Evolutionary conservation across 257 asterid species (phyloP), one percentile per base, ranked within the genome.

Genomic region (Solanum sitiens): DNA sequence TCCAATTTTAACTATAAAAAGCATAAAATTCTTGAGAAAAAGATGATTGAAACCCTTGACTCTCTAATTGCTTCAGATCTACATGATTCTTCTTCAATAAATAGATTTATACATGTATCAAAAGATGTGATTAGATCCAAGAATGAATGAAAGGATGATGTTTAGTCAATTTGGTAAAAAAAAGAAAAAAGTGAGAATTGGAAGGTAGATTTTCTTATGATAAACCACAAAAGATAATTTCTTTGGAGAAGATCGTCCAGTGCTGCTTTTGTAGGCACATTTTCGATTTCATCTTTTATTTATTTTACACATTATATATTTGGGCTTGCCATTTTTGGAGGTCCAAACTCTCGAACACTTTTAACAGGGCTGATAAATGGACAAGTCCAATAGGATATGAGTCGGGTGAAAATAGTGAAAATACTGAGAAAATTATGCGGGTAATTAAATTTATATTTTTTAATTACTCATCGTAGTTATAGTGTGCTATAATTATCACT

Each of bases 391-490:
- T 56, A 7, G 65, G 4, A 7, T 56, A 56, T 56, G 11, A 53
- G 10, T 53, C 63, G 16, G 1, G 63, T 14, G 59, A 47, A 47
- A 47, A 14, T 47, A 47, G 7, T 53, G 16, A 37, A 37, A 37
- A 0, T 37, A 37, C 0, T 1, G 2, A 1, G 7, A 37, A 35
- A 6, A 37, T 37, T 6, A 37, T 0, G 7, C 7, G 7, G 0
- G 5, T 37, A 37, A 37, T 37, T 0, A 5, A 37, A 37, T 37
- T 5, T 37, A 37, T 37, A 37, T 0, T 37, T 5, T 37, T 37
- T 37, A 37, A 37, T 37, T 37, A 33, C 3, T 33, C 3, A 33
- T 33, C 2, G 2, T 33, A 33, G 35, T 33, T 33, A 33, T 33
- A 33, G 35, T 33, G 35, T 33, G 35, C 3, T 33, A 32, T 33